Evolutionary conservation across 352 stramenopile genomes (phyloP), one percentile per base, ranked within the genome.

Genomic region (Pythium chondricola): DNA sequence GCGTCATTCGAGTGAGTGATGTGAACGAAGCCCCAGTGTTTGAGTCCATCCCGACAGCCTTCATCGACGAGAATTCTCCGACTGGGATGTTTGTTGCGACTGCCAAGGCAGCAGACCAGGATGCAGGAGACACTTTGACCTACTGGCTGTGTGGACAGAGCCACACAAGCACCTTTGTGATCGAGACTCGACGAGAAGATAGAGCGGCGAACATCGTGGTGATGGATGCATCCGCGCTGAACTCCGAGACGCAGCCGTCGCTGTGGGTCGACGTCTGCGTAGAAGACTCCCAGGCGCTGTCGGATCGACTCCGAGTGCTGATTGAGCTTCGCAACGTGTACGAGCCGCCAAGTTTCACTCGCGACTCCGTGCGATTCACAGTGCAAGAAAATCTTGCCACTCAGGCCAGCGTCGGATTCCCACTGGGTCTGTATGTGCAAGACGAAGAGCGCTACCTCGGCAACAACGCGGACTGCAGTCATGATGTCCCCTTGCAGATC

Each of bases 241-340:
- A 83, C 32, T 85, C 54, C 43, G 73, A 85, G 51, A 43, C 27
- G 1, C 56, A 40, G 10, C 38, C 65, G 4, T 44, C 36, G 3
- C 46, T 82, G 20, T 78, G 64, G 63, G 43, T 85, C 2, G 73
- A 83, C 40, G 38, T 69, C 3, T 85, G 73, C 52, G 73, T 72
- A 16, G 33, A 68, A 48, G 73, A 85, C 32, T 50, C 53, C n/a
- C 51, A 25, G 1, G 65, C 58, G 2, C 46, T 78, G 3, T 61
- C 44, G 0, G 30, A 53, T 22, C 55, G 43, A 21, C 35, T 50
- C 0, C 57, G 71, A 30, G 47, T 79, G 10, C 40, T 13, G 2
- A 29, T 81, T 2, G 48, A 45, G 18, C 50, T 85, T 17, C 9
- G 56, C 1, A 81, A 85, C 32, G 70, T 85, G n/a, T 73, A 67